A percentile compares a stretch with the other conserved stretches of the same genome.
Conservation (phyloP, 495 filamentous ascomycete species). For the Filosporella fistucella region DNA sequence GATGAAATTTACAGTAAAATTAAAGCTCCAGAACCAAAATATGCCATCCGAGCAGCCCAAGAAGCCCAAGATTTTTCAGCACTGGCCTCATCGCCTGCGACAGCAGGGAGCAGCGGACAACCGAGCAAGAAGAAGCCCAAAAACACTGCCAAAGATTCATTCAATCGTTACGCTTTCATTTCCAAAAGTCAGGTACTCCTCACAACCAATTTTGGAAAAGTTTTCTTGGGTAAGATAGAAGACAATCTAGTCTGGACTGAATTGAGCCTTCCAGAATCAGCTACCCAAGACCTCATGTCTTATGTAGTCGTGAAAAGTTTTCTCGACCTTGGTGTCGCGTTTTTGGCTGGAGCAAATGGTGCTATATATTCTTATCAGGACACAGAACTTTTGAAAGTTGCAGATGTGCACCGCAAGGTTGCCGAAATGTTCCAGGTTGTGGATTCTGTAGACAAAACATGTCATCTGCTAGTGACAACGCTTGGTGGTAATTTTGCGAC, state of each 20-base stretch:
- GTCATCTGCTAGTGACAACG: conserved; percentile 19
- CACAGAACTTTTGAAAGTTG: conserved; percentile 13
- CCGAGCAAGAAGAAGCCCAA: conserved; percentile 11
- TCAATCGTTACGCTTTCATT: conserved; percentile 65
- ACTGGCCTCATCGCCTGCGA: too few relatives aligned
- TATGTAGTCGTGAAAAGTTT: conserved; percentile 39
- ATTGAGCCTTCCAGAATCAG: conserved; percentile 27
- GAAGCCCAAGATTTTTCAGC: too few relatives aligned
- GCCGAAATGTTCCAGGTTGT: conserved; percentile 25
- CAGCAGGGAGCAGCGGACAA: too few relatives aligned
- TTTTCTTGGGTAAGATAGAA: conserved; percentile 46
- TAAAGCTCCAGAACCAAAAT: too few relatives aligned
- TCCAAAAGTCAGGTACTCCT: conserved; percentile 50
- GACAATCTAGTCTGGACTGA: conserved; percentile 33
- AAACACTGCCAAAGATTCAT: conserved; percentile 37
- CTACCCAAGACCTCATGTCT: conserved; percentile 29
- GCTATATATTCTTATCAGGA: conserved; percentile 43
- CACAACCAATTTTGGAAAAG: conserved; percentile 53
- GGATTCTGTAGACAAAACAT: not conserved
- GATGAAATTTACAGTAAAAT: too few relatives aligned
- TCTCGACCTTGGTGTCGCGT: conserved; percentile 28
- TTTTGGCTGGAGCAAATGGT: conserved; percentile 52
- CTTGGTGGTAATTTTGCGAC: conserved; percentile 19
- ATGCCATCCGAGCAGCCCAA: too few relatives aligned
- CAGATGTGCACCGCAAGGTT: conserved; percentile 39